Evolutionary conservation across 805 yeast species (phyloP), one percentile per base, ranked within the genome.

Genomic region (Blastobotrys robertii): DNA sequence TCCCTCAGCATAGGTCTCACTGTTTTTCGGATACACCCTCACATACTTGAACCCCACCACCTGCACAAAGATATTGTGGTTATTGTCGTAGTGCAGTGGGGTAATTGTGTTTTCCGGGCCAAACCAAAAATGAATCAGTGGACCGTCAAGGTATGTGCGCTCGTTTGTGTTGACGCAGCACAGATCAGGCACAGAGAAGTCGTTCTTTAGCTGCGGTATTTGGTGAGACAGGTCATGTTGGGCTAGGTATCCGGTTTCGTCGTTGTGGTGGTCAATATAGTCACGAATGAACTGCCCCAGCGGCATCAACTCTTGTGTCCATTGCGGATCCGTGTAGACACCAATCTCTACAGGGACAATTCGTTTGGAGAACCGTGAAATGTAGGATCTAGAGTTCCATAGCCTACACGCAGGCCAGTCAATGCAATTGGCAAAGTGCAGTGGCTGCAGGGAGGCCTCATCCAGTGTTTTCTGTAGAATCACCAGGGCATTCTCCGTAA

Each of bases 301-400:
- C n/a, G 43, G 14, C 16, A 46, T 36, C 7, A 55, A 13, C 30
- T 44, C 34, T 39, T 48, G 53, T 11, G 48, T 35, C 59, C 59
- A 55, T n/a, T 42, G 41, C 11, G 43, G 39, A 8, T 44, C 30
- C 6, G 46, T 45, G 38, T 55, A 55, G 8, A 48, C 39, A 3
- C 59, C 59, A 8, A 55, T 43, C 34, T 55, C 59, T 7, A 55
- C 50, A 3, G 59, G 59, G 2, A 55, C 59, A 10, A 50, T 39
- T 12, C 59, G 42, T 14, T 42, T 42, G 30, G 43, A 43, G 25
- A 15, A 14, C 4, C 30, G 38, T 14, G 53, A 45, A 8, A 55
- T 36, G 39, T 55, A 55, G 13, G 32, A 34, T 3, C 41, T 13
- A 11, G 39, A 35, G 30, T 53, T 55, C 59, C 59, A 55, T n/a